These are phyloP conservation scores for Calonectria pteridis DNA, from an alignment of 2,329 filamentous ascomycete genomes.

Conservation along the genomic window DNA sequence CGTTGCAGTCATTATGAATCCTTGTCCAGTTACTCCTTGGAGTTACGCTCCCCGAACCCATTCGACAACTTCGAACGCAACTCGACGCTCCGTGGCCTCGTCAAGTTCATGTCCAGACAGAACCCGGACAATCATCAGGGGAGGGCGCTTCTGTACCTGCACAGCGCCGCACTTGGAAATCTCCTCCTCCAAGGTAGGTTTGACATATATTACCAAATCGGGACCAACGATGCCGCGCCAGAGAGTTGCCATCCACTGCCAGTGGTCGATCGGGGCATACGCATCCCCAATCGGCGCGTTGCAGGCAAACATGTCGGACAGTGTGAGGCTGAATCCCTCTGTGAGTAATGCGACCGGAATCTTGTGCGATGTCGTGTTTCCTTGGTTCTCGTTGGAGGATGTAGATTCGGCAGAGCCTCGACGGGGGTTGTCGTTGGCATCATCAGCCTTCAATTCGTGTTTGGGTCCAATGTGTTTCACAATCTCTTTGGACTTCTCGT, in stretches of 20 bases:
- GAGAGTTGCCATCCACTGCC: conserved; percentile 96
- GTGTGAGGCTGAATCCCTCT: conserved; percentile 82
- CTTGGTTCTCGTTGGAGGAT: conserved; percentile 4
- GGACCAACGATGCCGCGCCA: conserved; percentile 90
- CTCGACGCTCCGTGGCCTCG: conserved; percentile 77
- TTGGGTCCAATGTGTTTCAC: conserved; percentile 59
- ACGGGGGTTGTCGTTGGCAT: conserved; percentile 20
- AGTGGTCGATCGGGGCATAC: conserved; percentile 89
- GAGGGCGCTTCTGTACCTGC: conserved; percentile 66
- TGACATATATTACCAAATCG: conserved; percentile 81
- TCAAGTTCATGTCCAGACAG: conserved; percentile 62
- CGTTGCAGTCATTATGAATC: conserved; percentile 22
- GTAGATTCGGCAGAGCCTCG: conserved; percentile 28
- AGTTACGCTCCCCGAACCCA: conserved; percentile 72
- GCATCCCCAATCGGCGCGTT: conserved; percentile 80
- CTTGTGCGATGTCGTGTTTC: conserved; percentile 37
- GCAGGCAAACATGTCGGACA: conserved; percentile 81
- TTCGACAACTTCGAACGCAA: conserved; percentile 91
- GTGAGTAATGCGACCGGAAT: conserved; percentile 82
- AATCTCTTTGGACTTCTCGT: conserved; percentile 80
- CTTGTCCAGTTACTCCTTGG: conserved; percentile 38
- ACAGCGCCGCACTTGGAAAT: conserved; percentile 60
- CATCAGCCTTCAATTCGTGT: conserved; percentile 26
- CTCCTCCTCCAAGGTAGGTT: conserved; percentile 52
- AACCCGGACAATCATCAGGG: conserved; percentile 68